These are phyloP conservation scores for Naegleria gruberi DNA, from an alignment of 208 protist species.

Conservation along the genomic window DNA sequence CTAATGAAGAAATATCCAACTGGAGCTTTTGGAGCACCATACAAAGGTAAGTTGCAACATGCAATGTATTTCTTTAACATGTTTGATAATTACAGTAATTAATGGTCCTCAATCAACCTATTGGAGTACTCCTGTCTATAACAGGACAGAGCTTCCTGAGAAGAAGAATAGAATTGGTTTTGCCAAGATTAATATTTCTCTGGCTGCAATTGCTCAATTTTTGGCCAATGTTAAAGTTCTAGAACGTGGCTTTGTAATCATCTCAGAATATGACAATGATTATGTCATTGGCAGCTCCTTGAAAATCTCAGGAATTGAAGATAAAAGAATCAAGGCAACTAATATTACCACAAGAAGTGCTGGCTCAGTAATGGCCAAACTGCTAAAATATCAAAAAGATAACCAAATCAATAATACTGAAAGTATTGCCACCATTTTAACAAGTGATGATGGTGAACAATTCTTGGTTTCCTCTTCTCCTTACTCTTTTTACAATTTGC, in stretches of 20 bases:
- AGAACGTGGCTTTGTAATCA: background rate
- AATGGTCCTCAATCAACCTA: background rate
- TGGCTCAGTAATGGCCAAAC: background rate
- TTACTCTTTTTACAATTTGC: background rate
- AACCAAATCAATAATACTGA: background rate
- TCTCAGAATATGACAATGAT: background rate
- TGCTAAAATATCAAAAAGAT: too few species aligned
- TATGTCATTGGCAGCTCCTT: background rate
- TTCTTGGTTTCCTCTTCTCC: background rate
- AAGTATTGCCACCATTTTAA: background rate
- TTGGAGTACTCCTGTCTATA: background rate
- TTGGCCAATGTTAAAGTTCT: background rate
- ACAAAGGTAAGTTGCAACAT: too few species aligned
- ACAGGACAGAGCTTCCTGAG: background rate
- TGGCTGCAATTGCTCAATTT: background rate
- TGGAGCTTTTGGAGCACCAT: background rate
- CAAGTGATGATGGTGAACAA: background rate
- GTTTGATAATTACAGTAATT: too few species aligned
- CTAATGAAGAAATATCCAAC: background rate
- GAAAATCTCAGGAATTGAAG: background rate
- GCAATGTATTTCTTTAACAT: too few species aligned
- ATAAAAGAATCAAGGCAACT: background rate
- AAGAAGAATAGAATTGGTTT: background rate
- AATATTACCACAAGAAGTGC: background rate
- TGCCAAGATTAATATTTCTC: background rate